Conservation (phyloP, 768 basidiomycete genomes). For the Sporobolomyces roseus region DNA sequence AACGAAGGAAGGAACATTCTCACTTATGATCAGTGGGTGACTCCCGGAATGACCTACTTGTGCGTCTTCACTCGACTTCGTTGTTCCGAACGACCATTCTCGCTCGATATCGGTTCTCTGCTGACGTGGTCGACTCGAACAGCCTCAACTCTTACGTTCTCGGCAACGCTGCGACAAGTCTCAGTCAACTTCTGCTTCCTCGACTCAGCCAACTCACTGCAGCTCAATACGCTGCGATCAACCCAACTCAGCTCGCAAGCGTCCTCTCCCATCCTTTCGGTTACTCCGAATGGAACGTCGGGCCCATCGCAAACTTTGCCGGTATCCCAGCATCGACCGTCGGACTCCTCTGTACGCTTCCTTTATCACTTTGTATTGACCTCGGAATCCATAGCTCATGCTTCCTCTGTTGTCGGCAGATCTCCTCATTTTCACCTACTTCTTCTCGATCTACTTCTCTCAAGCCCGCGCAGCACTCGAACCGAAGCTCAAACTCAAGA, state of each 20-base stretch:
- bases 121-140: background rate
- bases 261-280: slow-evolving; percentile 44
- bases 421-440: slow-evolving; percentile 48
- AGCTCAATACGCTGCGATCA: no score
- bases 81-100: background rate
- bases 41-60: slow-evolving; percentile 16
- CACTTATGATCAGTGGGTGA: slow-evolving; percentile 29
- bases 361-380: no score
- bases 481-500: slow-evolving; percentile 6
- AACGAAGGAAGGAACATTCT: slow-evolving; percentile 26
- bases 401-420: no score
- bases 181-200: slow-evolving; percentile 1
- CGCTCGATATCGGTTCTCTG: background rate
- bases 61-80: background rate
- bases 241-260: slow-evolving; percentile 16
- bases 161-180: background rate
- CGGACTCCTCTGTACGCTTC: slow-evolving; percentile 31
- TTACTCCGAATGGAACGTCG: slow-evolving; percentile 45
- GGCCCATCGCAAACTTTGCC: slow-evolving; percentile 47
- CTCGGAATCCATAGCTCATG: no score
- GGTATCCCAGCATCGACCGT: slow-evolving; percentile 37
- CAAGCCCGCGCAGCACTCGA: slow-evolving; percentile 15
- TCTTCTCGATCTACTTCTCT: slow-evolving; percentile 32
- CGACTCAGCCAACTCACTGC: background rate
- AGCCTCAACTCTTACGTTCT: slow-evolving; percentile 11